phyloP scores from a whole-genome alignment of 208 protist genomes.

The Leishmania gerbilli region DNA sequence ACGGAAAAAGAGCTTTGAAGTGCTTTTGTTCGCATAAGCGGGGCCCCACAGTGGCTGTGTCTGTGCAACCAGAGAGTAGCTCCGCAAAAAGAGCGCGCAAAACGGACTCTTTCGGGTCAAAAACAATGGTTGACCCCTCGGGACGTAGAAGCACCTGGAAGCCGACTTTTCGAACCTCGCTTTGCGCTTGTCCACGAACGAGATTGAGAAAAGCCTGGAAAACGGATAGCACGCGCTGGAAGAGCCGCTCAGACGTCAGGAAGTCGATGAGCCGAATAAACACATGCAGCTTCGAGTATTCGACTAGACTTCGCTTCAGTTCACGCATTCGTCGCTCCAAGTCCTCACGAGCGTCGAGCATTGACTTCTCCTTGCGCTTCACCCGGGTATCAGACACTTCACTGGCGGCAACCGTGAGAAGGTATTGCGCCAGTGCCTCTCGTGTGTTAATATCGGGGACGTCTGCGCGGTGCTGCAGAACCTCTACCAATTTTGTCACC shows the following conservation, averaged over 20 bases:
- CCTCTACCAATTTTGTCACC: constrained; percentile 82
- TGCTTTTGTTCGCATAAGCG: constrained; percentile 83
- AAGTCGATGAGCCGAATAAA: constrained; percentile 92
- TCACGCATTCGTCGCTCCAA: constrained; percentile 82
- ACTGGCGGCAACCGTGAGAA: constrained; percentile 72
- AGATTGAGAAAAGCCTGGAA: constrained; percentile 75
- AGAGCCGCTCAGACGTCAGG: constrained; percentile 87
- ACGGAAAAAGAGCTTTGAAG: constrained; percentile 80
- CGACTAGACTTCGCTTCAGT: constrained; percentile 92
- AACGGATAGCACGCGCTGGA: constrained; percentile 65
- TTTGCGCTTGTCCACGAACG: constrained; percentile 55
- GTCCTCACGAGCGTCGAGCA: constrained; percentile 91
- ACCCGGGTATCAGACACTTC: constrained; percentile 35
- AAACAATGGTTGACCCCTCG: constrained; percentile 62
- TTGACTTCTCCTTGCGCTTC: constrained; percentile 88
- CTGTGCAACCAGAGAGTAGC: constrained; percentile 67
- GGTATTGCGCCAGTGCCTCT: constrained; percentile 91
- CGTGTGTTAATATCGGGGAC: constrained; percentile 92
- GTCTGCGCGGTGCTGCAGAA: constrained; percentile 81
- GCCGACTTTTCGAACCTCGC: constrained; percentile 76
- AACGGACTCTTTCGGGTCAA: constrained; percentile 70
- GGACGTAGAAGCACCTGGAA: constrained; percentile 90
- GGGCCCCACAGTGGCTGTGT: constrained; percentile 48
- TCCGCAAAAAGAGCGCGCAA: constrained; percentile 66
- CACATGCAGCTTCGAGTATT: constrained; percentile 88